Base-by-base conservation (phyloP, 2,329 filamentous ascomycete species). In the Diplodia scrobiculata region DNA sequence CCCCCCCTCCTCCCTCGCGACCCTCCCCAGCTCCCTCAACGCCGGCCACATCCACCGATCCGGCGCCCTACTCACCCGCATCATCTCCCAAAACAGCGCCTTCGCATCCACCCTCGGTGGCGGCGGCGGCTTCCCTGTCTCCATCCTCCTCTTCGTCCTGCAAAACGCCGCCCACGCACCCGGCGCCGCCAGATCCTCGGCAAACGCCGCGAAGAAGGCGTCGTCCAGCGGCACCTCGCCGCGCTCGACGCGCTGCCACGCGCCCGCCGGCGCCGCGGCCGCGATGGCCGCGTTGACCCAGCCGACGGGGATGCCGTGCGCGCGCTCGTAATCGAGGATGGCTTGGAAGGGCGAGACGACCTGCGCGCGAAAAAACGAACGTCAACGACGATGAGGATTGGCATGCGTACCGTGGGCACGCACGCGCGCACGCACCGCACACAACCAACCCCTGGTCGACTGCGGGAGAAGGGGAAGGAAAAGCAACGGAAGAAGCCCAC, bases 281-380 rank as follows among this genome's bases (percentile, higher is more conserved):
- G 91, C 92, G 74, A 98, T 95, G 71, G 90, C 90, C 79, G 90
- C 89, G 81, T 98, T 98, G 72, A 98, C 84, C 89, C 92, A 98
- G 73, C 93, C 94, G 3, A 87, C 84, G 0, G 93, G 94, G 59
- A 98, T 94, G 48, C 84, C 84, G 66, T 91, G 83, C 68, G 84
- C 81, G 64, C 88, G 80, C 76, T 98, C 95, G 76, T 97, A 97
- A 79, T 96, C 90, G 66, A 96, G 84, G 72, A 99, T 98, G 1
- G 91, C 88, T 80, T 96, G 92, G 73, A 99, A 93, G 10, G 95
- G 95, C 0, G 92, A 97, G 27, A 90, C 82, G 65, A 97, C 92
- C 93, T 96, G 70, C 29, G 7, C 29, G 29, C 29, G 29, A 25
- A 25, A 25, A 3, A 25, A 25, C 29, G 7, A 5, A 32, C 29